Base-by-base conservation (phyloP, 2,329 filamentous ascomycete genomes). In the Eutypella sp. region DNA sequence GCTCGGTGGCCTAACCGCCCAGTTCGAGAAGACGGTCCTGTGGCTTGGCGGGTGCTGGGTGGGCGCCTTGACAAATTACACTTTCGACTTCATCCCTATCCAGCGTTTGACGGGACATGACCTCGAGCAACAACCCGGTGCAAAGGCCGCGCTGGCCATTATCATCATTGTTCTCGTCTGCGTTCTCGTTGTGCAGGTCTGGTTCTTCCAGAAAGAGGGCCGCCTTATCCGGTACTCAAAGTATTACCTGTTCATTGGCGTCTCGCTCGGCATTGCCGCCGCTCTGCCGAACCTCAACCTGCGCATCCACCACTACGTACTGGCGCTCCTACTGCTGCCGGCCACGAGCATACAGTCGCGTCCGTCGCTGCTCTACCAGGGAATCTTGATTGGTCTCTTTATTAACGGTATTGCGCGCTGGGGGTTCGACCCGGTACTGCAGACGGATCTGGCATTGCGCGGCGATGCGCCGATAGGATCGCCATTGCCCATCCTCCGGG, bases 41-140 rank as follows among this genome's bases (percentile, higher is more conserved):
- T 97, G 90, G 86, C 74, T 99, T 1, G 91, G 91, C 1, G 85
- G 83, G 7, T 90, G 87, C 60, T 99, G 95, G 86, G 81, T 96
- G 33, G 93, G 91, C 15, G 85, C 89, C 1, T 69, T 99, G 54
- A 92, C 92, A 60, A 97, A 97, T 67, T 95, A 96, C 67, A 97
- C 93, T 0, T 89, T 99, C 59, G 87, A 89, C 57, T 86, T 88
- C 68, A 96, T 99, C 50, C 93, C 93, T 0, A 93, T 99, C 54
- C 82, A 90, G 65, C 85, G 93, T 2, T 76, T 99, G n/a, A 97
- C 88, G 8, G 82, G 85, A 0, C 89, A 95, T 62, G 93, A 99
- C 61, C 81, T 99, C 37, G 71, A 85, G 40, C 85, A 90, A 56
- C 90, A 99, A 61, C 92, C 93, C 0, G 93, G 93, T 7, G 93